Percentiles rank a stretch among this genome's conserved stretches.
Evolutionary conservation across 2,329 filamentous ascomycete species (phyloP).

Genomic region (Neurospora sp.): DNA sequence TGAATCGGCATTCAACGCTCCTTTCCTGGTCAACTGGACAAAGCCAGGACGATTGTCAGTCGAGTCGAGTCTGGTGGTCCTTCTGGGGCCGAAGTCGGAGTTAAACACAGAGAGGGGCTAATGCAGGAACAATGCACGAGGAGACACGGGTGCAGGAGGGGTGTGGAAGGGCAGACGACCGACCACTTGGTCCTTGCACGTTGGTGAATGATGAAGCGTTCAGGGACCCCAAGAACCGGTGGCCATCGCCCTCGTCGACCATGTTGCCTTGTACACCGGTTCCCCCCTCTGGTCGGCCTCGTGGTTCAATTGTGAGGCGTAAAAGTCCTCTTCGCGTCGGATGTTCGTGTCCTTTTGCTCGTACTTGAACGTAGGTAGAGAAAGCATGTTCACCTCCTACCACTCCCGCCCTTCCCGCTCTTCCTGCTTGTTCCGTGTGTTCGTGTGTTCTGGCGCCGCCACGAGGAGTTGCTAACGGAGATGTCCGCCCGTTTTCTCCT

Average conservation of each 20-base stretch:
- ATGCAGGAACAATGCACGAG: background rate
- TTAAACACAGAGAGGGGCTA: background rate
- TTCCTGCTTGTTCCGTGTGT: background rate
- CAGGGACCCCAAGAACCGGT: background rate
- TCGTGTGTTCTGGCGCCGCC: background rate
- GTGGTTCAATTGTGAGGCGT: too few relatives aligned
- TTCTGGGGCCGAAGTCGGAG: background rate
- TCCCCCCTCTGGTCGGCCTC: background rate
- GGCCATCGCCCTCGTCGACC: background rate
- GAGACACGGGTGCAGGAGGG: background rate
- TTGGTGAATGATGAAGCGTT: background rate
- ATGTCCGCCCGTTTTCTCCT: background rate
- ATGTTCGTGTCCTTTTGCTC: background rate
- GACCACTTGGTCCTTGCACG: background rate
- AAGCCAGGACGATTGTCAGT: background rate
- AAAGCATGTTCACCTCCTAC: background rate
- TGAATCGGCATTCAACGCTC: background rate
- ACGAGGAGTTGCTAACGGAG: background rate
- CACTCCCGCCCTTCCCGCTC: background rate
- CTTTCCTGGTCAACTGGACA: background rate
- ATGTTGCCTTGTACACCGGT: background rate
- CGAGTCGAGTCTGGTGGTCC: background rate
- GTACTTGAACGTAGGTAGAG: background rate
- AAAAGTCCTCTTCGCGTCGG: background rate
- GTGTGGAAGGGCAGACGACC: background rate